Evolutionary conservation across 257 asterid genomes (phyloP), one percentile per base, ranked within the genome.

Genomic region (Avicennia marina): DNA sequence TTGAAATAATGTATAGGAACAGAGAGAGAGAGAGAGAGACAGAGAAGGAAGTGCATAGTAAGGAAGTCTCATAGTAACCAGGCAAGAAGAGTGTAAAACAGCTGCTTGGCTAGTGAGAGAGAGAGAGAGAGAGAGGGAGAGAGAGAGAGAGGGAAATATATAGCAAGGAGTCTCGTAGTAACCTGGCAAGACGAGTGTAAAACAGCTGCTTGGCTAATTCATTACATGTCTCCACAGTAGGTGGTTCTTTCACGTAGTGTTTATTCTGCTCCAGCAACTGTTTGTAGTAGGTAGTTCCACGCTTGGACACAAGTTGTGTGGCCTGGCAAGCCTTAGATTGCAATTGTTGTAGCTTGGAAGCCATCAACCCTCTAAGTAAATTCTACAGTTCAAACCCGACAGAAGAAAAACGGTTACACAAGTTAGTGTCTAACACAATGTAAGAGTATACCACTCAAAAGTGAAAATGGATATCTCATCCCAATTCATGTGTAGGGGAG

Each of bases 111-210:
- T n/a, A n/a, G n/a, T n/a, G 7, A 46, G 7, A 9, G 25, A 20
- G 13, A 18, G 4, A 17, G 17, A 0, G 9, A 3, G 31, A 58
- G 1, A 42, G n/a, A 18, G 12, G 17, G 18, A 17, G 29, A 39
- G 16, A 8, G 32, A 27, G n/a, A 25, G 12, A 13, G 25, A 21
- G 21, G 15, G 16, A 7, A 13, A 1, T 6, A 17, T 34, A 39
- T 22, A 20, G 40, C 22, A 44, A 18, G 13, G 24, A 41, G 41
- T 0, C 41, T 12, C 7, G 17, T 7, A 31, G 27, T 40, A 65
- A 80, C 93, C 93, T 83, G 65, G 89, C 93, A 61, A 83, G 84
- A 58, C 86, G 88, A 62, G 93, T 81, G 64, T 73, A 78, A 56
- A 71, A 65, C 58, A 81, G 71, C 77, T 81, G 86, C 75, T 83